Evolutionary conservation across 2,329 filamentous ascomycete species (phyloP).

Genomic region (Alternaria sp.): DNA sequence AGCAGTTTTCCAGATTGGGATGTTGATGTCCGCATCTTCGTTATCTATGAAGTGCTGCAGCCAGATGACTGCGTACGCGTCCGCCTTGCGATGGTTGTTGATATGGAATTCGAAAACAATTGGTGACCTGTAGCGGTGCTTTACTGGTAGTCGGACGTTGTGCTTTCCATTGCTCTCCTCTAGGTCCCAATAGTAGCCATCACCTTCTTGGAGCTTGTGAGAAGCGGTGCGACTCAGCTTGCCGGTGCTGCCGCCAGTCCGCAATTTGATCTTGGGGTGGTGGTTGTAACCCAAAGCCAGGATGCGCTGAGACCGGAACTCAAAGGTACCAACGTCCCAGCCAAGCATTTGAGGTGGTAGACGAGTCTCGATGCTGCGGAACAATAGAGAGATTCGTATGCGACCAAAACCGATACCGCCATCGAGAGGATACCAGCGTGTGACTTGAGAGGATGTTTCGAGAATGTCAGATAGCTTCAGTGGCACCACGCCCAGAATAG

Average conservation of each 20-base stretch:
- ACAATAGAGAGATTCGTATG: slow-evolving; percentile 85
- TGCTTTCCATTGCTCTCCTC: slow-evolving; percentile 59
- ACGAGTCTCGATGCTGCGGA: slow-evolving; percentile 86
- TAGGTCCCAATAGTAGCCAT: slow-evolving; percentile 68
- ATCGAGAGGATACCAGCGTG: slow-evolving; percentile 95
- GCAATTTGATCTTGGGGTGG: slow-evolving; percentile 73
- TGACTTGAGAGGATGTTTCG: slow-evolving; percentile 84
- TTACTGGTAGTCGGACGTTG: slow-evolving; percentile 80
- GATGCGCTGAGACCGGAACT: slow-evolving; percentile 78
- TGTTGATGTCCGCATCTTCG: slow-evolving; percentile 76
- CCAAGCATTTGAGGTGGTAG: slow-evolving; percentile 86
- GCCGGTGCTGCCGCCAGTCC: slow-evolving; percentile 84
- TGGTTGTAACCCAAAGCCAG: slow-evolving; percentile 69
- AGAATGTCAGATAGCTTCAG: slow-evolving; percentile 88
- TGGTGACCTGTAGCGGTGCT: slow-evolving; percentile 87
- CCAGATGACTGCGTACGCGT: slow-evolving; percentile 85
- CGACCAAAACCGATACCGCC: slow-evolving; percentile 91
- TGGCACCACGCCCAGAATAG: slow-evolving; percentile 90
- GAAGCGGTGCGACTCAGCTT: slow-evolving; percentile 72
- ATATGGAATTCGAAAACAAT: slow-evolving; percentile 87
- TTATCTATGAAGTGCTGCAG: slow-evolving; percentile 84
- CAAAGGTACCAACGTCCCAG: slow-evolving; percentile 95
- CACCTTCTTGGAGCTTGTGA: slow-evolving; percentile 64
- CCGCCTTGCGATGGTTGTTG: slow-evolving; percentile 71
- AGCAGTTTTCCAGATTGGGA: slow-evolving; percentile 90